phyloP scores from a whole-genome alignment of 495 filamentous ascomycete species.

The Penicillium chermesinum region DNA sequence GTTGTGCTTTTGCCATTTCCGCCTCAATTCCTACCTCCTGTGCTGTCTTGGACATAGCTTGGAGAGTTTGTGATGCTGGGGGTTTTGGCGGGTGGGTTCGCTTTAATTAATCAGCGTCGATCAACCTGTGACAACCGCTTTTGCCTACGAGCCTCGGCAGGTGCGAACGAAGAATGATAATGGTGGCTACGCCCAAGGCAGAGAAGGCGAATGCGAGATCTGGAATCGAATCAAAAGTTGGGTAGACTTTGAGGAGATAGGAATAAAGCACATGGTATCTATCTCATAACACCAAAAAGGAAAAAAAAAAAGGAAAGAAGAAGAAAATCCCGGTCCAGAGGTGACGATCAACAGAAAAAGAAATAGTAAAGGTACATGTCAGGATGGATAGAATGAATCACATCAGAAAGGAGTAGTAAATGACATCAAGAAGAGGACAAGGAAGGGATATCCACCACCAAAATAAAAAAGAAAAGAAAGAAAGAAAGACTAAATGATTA shows the following conservation, averaged over 20 bases:
- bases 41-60: too few species aligned
- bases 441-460: conserved; percentile 6
- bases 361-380: conserved; percentile 1
- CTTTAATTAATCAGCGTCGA: too few species aligned
- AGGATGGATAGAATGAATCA: conserved; percentile 8
- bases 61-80: background rate
- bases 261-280: conserved; percentile 23
- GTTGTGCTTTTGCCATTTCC: conserved; percentile 1
- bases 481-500: conserved; percentile 9
- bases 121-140: too few species aligned
- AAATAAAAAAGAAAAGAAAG: conserved; percentile 6
- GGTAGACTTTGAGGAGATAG: conserved; percentile 13
- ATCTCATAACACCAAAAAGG: conserved; percentile 17
- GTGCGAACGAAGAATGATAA: too few species aligned
- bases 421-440: conserved; percentile 20
- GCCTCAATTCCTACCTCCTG: too few species aligned
- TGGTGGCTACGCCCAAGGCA: too few species aligned
- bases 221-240: background rate
- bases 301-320: too few species aligned
- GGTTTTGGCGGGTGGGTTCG: too few species aligned
- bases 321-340: conserved; percentile 14
- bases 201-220: too few species aligned
- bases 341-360: conserved; percentile 4
- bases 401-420: conserved; percentile 16
- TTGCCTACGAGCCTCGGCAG: too few species aligned